Conservation (phyloP, 352 stramenopile species). For the Phytophthora pistaciae region DNA sequence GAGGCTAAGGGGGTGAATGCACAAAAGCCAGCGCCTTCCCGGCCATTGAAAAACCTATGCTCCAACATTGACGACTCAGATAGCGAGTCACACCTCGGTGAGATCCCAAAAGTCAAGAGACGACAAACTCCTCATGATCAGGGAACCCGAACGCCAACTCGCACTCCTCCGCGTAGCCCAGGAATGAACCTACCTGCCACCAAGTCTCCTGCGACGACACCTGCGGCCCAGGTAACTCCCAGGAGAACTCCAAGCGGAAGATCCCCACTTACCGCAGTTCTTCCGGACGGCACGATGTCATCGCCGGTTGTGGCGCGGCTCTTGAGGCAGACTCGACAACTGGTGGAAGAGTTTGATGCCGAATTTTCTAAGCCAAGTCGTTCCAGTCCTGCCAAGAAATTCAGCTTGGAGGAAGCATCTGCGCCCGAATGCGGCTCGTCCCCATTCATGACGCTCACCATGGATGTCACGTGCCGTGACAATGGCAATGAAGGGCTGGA, state of each 20-base stretch:
- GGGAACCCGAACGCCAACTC: slow-evolving; percentile 15
- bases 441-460: slow-evolving; percentile 25
- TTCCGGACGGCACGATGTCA: slow-evolving; percentile 22
- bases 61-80: slow-evolving; percentile 60
- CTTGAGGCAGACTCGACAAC: slow-evolving; percentile 38
- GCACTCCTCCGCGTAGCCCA: slow-evolving; percentile 10
- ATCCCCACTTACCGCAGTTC: slow-evolving; percentile 18
- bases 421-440: neutral
- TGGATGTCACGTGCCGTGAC: slow-evolving; percentile 36
- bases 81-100: neutral
- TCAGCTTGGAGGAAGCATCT: slow-evolving; percentile 1
- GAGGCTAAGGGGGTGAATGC: neutral
- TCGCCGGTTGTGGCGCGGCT: slow-evolving; percentile 33
- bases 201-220: slow-evolving; percentile 10
- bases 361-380: slow-evolving; percentile 19
- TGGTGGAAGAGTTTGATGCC: slow-evolving; percentile 39
- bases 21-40: neutral
- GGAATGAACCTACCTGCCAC: neutral
- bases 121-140: neutral
- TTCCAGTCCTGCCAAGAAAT: slow-evolving; percentile 4
- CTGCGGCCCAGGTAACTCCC: neutral
- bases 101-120: neutral
- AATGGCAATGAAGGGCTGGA: slow-evolving; percentile 24
- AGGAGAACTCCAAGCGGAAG: slow-evolving; percentile 1
- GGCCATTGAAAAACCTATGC: slow-evolving; percentile 50